Percentiles rank a stretch among this genome's conserved stretches.
These are phyloP conservation scores for Pterocarpus macrocarpus DNA, from an alignment of 306 rosid species.

Conservation along the genomic window DNA sequence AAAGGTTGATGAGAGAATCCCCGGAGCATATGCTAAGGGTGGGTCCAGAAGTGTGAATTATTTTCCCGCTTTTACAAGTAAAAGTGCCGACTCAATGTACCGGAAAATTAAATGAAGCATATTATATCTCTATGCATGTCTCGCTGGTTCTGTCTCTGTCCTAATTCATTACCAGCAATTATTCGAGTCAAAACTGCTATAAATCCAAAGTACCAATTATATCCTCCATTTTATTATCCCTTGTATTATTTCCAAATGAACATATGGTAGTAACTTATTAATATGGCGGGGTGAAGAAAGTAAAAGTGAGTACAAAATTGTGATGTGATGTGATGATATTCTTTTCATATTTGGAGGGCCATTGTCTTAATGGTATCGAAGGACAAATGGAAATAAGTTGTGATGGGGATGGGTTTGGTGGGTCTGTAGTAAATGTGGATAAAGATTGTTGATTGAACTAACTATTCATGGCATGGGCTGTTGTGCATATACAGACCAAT, in stretches of 20 bases:
- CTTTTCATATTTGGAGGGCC: neutral
- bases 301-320: neutral
- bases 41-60: conserved; percentile 24
- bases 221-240: neutral
- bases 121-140: neutral
- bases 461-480: neutral
- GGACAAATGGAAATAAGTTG: neutral
- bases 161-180: neutral
- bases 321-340: neutral
- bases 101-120: neutral
- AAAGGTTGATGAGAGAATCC: neutral
- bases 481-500: no score
- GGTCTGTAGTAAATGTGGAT: conserved; percentile 6
- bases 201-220: no score
- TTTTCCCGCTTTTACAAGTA: neutral
- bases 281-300: neutral
- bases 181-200: neutral
- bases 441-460: neutral
- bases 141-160: neutral
- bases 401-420: no score
- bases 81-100: neutral
- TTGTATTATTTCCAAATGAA: neutral
- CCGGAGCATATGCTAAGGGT: neutral
- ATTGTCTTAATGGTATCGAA: neutral
- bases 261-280: neutral